phyloP scores from a whole-genome alignment of 1,284 basidiomycete genomes.

The Sanghuangporus baumii region DNA sequence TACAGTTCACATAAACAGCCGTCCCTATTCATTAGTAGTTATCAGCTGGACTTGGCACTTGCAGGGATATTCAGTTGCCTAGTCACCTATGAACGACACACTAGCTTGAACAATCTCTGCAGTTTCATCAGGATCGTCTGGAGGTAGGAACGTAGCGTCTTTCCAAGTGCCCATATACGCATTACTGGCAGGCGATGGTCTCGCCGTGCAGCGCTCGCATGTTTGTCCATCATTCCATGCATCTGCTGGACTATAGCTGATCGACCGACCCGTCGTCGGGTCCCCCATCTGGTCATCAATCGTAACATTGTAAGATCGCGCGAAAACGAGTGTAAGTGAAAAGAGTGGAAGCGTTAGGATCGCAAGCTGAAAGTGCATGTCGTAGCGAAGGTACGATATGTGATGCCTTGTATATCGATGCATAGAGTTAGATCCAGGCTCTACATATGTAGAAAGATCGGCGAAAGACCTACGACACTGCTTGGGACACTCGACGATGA shows the following conservation, averaged over 20 bases:
- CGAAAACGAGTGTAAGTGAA: neutral
- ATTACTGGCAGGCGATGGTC: neutral
- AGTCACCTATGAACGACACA: slow-evolving; percentile 8
- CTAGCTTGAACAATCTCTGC: neutral
- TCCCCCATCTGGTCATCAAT: slow-evolving; percentile 14
- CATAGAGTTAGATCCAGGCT: neutral
- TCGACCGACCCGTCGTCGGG: slow-evolving; percentile 1
- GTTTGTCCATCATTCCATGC: slow-evolving; percentile 8
- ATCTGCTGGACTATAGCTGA: slow-evolving; percentile 1
- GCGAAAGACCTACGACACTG: neutral
- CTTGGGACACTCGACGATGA: neutral
- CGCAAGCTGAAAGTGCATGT: neutral
- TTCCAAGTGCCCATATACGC: slow-evolving; percentile 9
- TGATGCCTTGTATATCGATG: neutral
- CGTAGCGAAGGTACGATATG: neutral
- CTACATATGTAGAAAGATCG: neutral
- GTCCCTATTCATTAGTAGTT: neutral
- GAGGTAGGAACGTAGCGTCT: neutral
- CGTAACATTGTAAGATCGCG: slow-evolving; percentile 10
- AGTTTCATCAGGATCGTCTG: neutral
- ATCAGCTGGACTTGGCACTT: neutral
- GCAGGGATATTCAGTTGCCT: neutral
- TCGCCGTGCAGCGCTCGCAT: slow-evolving; percentile 2
- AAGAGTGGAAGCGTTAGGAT: neutral
- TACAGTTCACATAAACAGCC: slow-evolving; percentile 9